Evolutionary conservation across 139 green algal genomes (phyloP).

Genomic region (Microglena sp.): DNA sequence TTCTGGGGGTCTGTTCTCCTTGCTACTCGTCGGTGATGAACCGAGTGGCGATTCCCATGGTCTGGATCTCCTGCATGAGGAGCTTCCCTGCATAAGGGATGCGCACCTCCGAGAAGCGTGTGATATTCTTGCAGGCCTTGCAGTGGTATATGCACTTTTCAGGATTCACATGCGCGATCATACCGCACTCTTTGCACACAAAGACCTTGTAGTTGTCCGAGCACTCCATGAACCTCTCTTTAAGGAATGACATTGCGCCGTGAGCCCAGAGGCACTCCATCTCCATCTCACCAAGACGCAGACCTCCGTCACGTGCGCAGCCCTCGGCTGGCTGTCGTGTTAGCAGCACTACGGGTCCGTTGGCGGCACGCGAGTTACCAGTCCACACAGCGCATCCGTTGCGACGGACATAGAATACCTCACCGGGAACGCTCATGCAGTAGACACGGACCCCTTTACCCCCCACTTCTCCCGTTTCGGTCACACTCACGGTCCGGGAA

Average conservation of each 20-base stretch:
- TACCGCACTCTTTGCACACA: conserved; percentile 17
- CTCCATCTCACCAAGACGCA: conserved; percentile 68
- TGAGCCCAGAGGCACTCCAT: conserved; percentile 27
- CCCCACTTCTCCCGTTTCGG: neutral
- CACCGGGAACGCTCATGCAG: neutral
- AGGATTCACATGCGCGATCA: conserved; percentile 1
- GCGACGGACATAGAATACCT: conserved; percentile 8
- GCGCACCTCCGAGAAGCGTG: neutral
- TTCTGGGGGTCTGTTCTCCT: no score
- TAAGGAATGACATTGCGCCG: conserved; percentile 10
- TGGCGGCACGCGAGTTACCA: conserved; percentile 6
- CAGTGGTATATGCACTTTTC: conserved; percentile 8
- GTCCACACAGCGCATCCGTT: conserved; percentile 4
- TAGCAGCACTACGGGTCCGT: conserved; percentile 7
- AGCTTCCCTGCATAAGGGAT: conserved; percentile 30
- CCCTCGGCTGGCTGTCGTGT: conserved; percentile 12
- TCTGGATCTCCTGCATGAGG: conserved; percentile 17
- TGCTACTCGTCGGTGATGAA: conserved; percentile 1
- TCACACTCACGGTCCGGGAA: no score
- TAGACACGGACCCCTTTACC: neutral
- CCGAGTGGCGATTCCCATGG: conserved; percentile 14
- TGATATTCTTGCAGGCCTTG: conserved; percentile 15
- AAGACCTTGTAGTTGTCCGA: neutral
- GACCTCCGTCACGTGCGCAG: conserved; percentile 23
- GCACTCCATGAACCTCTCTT: conserved; percentile 13